phyloP scores from a whole-genome alignment of 2,329 filamentous ascomycete genomes.

The Exophiala phaeomuriformis region DNA sequence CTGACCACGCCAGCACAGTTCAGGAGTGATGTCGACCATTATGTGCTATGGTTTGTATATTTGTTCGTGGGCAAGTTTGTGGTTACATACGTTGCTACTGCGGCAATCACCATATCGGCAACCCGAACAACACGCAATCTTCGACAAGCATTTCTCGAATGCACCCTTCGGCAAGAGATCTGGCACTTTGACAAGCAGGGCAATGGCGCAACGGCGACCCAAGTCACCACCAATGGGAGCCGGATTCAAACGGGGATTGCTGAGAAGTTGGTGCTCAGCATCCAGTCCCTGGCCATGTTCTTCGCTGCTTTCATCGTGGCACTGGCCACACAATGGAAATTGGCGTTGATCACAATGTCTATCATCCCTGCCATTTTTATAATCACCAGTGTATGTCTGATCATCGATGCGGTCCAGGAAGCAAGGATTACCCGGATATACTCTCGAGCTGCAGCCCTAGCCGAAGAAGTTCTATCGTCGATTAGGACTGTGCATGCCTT shows the following conservation, averaged over 20 bases:
- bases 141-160: conserved; percentile 26
- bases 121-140: conserved; percentile 26
- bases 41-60: conserved; percentile 34
- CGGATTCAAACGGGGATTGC: conserved; percentile 36
- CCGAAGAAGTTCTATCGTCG: conserved; percentile 46
- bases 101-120: conserved; percentile 26
- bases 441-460: conserved; percentile 40
- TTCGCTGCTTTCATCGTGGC: conserved; percentile 38
- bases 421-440: conserved; percentile 33
- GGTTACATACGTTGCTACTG: conserved; percentile 31
- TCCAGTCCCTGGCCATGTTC: conserved; percentile 35
- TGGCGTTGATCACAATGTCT: conserved; percentile 41
- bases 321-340: conserved; percentile 38
- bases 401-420: conserved; percentile 23
- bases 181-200: conserved; percentile 29
- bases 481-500: conserved; percentile 47
- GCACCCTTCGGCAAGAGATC: conserved; percentile 31
- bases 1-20: conserved; percentile 23
- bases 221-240: conserved; percentile 31
- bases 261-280: conserved; percentile 34
- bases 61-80: conserved; percentile 33
- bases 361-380: conserved; percentile 42
- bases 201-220: conserved; percentile 29
- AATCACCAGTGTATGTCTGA: conserved; percentile 26
- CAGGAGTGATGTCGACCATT: conserved; percentile 12